Base-by-base conservation (phyloP, 1,284 basidiomycete genomes). In the Malassezia furfur region DNA sequence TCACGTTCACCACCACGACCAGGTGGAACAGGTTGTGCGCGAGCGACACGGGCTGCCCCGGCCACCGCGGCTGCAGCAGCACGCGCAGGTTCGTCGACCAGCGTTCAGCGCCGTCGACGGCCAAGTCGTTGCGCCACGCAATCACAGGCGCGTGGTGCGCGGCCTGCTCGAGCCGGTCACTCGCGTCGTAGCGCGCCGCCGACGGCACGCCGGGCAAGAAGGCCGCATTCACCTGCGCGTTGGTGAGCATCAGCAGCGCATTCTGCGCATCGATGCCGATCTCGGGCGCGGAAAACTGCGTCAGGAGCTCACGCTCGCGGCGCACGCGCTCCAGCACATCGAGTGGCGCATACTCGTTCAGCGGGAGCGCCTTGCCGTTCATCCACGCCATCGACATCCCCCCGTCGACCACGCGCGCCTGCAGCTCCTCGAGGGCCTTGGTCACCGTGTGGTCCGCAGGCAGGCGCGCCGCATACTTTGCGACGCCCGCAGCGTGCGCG, bases 101-200 rank as follows among this genome's bases (percentile, higher is more conserved):
- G 9, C 12, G 11, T 52, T 75, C 86, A 79, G 81, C 78, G n/a
- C 76, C 78, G 70, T 96, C 91, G 59, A 83, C 86, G 76, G 88
- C 85, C 22, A 96, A 76, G 75, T 96, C 85, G 75, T 96, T 96
- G 82, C 86, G 85, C 83, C 87, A 96, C 0, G 84, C 72, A 48
- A 94, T 81, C 11, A 53, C 46, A 1, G 36, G 32, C 2, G 40
- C 52, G n/a, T 55, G 50, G 11, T 34, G 22, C 22, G 35, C 28
- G 17, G 14, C 15, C 3, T 2, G 17, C 45, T 66, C 70, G 43
- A 63, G 60, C 14, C 64, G 61, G 36, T 74, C 72, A 45, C 68
- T 71, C 9, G 70, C 68, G 40, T 74, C 72, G 36, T 66, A 71
- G 30, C 62, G 60, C n/a, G 57, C 46, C 5, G 50, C 14, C 67